Evolutionary conservation across 164 flowering plant genomes (phyloP), one percentile per base, ranked within the genome.

Genomic region (Annona squamosa): DNA sequence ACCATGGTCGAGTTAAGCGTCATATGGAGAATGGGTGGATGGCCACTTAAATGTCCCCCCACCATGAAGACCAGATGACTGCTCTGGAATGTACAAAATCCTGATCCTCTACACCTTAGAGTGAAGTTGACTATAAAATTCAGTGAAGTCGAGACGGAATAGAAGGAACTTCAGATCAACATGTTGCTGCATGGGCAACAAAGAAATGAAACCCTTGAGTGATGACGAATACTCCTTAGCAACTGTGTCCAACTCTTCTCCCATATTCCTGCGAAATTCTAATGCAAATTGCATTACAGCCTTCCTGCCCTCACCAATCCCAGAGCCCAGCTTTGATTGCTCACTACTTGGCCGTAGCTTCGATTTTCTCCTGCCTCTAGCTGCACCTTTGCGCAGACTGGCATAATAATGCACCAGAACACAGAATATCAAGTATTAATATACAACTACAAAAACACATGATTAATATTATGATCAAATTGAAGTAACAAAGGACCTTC

Each of bases 91-190:
- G 70, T 37, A 17, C 2, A 70, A 26, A 73, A 3, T 63, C 61
- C 75, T 71, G 67, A 70, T 79, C 65, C 26, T 42, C 61, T 79
- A 82, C 45, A 57, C 78, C 48, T 68, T 75, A 65, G 81, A 79
- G 65, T 71, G 82, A 72, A 77, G 79, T 71, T 79, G 89, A 75
- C 88, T 87, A 74, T 93, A 96, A 76, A 96, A 96, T 80, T 96
- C 97, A 26, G 97, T 91, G 84, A 93, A 96, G 77, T 96, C 95
- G 67, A 96, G 91, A 74, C 98, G 92, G 78, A 96, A 96, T 45
- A 89, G 76, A 63, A 93, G 97, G 81, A 93, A 96, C 80, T 96
- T 96, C 70, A 96, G 77, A 83, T 96, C 99, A 74, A 96, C 85
- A 65, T 91, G 97, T 76, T 92, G 95, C 77, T 96, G 97, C 76